A percentile compares a stretch with the other conserved stretches of the same genome.
These are phyloP conservation scores for Spathaspora arborariae DNA, from an alignment of 805 yeast genomes.

Conservation along the genomic window DNA sequence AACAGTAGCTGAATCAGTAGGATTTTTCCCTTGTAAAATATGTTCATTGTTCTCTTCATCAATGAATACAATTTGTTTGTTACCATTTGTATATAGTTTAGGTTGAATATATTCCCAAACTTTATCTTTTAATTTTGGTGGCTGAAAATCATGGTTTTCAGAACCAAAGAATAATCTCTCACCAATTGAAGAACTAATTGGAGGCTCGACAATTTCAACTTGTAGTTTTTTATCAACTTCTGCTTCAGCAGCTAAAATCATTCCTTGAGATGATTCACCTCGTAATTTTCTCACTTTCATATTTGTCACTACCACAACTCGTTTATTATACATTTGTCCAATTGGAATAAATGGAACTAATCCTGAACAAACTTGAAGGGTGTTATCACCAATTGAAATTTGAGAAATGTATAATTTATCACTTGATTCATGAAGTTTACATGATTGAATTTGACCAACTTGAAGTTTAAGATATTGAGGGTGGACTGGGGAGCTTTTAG, in stretches of 20 bases:
- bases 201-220: slow-evolving; percentile 49
- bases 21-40: slow-evolving; percentile 8
- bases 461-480: slow-evolving; percentile 13
- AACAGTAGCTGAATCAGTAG: slow-evolving; percentile 4
- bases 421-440: slow-evolving; percentile 52
- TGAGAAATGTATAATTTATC: slow-evolving; percentile 57
- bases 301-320: slow-evolving; percentile 54
- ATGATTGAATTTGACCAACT: slow-evolving; percentile 47
- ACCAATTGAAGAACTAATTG: slow-evolving; percentile 35
- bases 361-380: slow-evolving; percentile 58
- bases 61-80: slow-evolving; percentile 26
- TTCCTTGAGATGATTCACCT: slow-evolving; percentile 59
- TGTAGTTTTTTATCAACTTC: slow-evolving; percentile 13
- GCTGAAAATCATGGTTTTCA: slow-evolving; percentile 11
- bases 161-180: slow-evolving; percentile 34
- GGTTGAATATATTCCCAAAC: slow-evolving; percentile 31
- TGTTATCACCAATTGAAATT: slow-evolving; percentile 26
- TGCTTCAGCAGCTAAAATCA: slow-evolving; percentile 58
- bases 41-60: slow-evolving; percentile 17
- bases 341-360: slow-evolving; percentile 43
- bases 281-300: slow-evolving; percentile 61
- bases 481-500: not conserved
- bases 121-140: slow-evolving; percentile 28
- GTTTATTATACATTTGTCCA: slow-evolving; percentile 32
- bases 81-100: slow-evolving; percentile 24